Evolutionary conservation across 495 filamentous ascomycete genomes (phyloP), one percentile per base, ranked within the genome.

Genomic region (Neurospora sp.): DNA sequence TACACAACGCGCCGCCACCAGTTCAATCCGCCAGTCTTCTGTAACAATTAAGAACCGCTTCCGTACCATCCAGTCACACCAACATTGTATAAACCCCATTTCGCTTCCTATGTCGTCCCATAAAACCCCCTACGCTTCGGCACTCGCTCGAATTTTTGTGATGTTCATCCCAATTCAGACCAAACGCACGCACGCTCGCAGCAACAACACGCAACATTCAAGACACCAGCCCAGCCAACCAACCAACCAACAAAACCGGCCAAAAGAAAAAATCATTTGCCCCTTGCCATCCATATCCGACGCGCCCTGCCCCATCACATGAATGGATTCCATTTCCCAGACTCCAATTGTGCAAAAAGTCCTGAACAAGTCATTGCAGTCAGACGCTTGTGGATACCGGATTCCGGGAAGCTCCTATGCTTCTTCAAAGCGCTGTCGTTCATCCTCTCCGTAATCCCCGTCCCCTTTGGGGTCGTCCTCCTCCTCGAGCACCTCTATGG

Each of bases 331-430:
- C 53, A 65, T 65, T 65, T 65, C 69, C 69, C 71, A 38, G 65
- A 73, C 68, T 73, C 71, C 65, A 73, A 69, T 39, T 70, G 45
- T 59, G 68, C 71, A 70, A 70, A 73, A 45, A 31, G 31, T 68
- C 68, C 17, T 73, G 68, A 72, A 59, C 7, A 53, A 53, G 22
- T 38, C 71, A 39, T 22, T 40, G 17, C 40, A 70, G 22, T 20
- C 40, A 70, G 53, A 65, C 27, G 53, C 53, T 65, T 65, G 53
- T 65, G 12, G 53, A 65, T 65, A 37, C 53, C 53, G 27, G 14
- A 65, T 65, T 65, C 31, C 53, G 53, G 53, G 53, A 65, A 35
- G 53, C 53, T 65, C 31, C 14, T 65, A 35, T 35, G 53, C 53
- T 65, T 65, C 27, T 27, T 59, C 53, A 35, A 65, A 65, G 53